phyloP scores from a whole-genome alignment of 768 basidiomycete genomes.

The Lentinus tigrinus region DNA sequence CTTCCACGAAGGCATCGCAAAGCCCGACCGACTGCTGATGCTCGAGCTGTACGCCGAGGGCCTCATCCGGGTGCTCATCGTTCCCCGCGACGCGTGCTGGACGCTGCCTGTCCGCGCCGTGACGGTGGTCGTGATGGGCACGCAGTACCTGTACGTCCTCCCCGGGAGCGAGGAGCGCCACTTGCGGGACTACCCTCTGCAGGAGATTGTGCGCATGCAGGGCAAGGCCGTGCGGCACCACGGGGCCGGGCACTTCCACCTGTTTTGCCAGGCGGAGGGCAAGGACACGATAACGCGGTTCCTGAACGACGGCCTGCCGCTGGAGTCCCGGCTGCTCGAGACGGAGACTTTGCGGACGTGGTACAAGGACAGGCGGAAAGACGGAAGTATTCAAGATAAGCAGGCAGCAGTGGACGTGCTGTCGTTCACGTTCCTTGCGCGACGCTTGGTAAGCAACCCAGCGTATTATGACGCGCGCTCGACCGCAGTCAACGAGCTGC shows the following conservation, averaged over 20 bases:
- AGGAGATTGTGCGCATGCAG: slow-evolving; percentile 91
- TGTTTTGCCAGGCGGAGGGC: slow-evolving; percentile 89
- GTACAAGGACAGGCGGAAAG: slow-evolving; percentile 41
- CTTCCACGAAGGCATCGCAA: slow-evolving; percentile 71
- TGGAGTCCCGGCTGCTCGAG: slow-evolving; percentile 77
- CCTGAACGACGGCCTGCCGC: slow-evolving; percentile 82
- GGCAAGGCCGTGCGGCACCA: slow-evolving; percentile 67
- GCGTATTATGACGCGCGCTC: slow-evolving; percentile 71
- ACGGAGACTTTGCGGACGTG: slow-evolving; percentile 46
- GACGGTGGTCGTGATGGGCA: slow-evolving; percentile 87
- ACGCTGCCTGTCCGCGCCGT: slow-evolving; percentile 80
- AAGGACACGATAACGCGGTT: slow-evolving; percentile 81
- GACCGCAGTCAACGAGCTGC: slow-evolving; percentile 45
- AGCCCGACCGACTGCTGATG: slow-evolving; percentile 66
- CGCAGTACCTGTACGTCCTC: slow-evolving; percentile 71
- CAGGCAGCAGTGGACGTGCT: slow-evolving; percentile 76
- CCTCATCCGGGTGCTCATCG: slow-evolving; percentile 75
- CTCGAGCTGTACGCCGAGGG: slow-evolving; percentile 83
- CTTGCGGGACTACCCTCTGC: slow-evolving; percentile 74
- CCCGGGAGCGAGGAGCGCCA: slow-evolving; percentile 56
- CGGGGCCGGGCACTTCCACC: slow-evolving; percentile 62
- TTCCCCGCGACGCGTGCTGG: slow-evolving; percentile 85
- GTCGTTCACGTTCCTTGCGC: slow-evolving; percentile 78
- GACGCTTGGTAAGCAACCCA: slow-evolving; percentile 75
- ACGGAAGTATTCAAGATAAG: slow-evolving; percentile 44